Conservation (phyloP, 2,329 filamentous ascomycete genomes). For the Fusarium annulatum region DNA sequence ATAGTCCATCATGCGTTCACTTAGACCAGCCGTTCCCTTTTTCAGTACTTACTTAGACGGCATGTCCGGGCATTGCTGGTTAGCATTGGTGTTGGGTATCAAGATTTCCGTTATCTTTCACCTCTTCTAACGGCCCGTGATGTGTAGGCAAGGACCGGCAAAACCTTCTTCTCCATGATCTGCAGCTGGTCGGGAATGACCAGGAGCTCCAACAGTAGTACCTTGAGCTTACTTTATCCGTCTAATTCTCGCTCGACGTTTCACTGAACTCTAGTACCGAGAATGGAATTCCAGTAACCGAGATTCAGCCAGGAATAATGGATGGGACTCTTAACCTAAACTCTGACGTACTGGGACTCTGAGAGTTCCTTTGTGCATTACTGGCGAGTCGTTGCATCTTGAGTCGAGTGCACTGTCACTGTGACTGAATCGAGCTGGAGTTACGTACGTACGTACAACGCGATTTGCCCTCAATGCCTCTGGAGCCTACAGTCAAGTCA, state of each 20-base stretch:
- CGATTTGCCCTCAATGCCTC: constrained; percentile 11
- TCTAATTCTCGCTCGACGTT: constrained; percentile 15
- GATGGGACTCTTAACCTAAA: background rate
- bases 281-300: background rate
- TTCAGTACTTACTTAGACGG: constrained; percentile 16
- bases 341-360: background rate
- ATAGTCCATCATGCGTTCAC: constrained; percentile 4
- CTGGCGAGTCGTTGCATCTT: constrained; percentile 7
- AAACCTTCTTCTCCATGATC: constrained; percentile 38
- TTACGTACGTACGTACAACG: constrained; percentile 12
- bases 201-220: background rate
- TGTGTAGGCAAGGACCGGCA: constrained; percentile 15
- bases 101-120: constrained; percentile 40
- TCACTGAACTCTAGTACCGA: constrained; percentile 18
- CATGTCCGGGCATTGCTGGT: background rate
- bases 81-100: constrained; percentile 29
- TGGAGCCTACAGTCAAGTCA: background rate
- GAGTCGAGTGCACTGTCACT: background rate
- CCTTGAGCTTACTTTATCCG: constrained; percentile 19
- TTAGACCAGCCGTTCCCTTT: constrained; percentile 9
- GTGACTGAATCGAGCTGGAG: background rate
- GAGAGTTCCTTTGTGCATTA: background rate
- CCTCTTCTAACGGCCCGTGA: constrained; percentile 38
- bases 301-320: constrained; percentile 14
- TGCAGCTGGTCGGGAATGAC: constrained; percentile 6